Conservation (phyloP, 1,284 basidiomycete species). For the Tilletia caries region DNA sequence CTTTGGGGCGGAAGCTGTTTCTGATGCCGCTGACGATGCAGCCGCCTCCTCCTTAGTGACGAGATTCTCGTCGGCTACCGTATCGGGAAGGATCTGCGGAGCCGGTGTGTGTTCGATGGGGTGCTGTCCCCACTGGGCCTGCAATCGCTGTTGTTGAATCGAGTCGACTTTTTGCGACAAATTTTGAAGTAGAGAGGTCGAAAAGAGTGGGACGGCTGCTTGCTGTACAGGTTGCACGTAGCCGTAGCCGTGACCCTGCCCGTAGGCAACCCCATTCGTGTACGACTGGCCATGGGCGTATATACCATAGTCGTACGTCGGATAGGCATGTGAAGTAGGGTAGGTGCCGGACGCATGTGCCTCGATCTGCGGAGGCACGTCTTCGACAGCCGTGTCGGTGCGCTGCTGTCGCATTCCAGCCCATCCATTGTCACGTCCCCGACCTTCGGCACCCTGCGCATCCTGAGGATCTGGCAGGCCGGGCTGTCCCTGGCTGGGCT, state of each 20-base stretch:
- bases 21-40: not conserved
- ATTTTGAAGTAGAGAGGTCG: not conserved
- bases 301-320: not conserved
- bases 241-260: not conserved
- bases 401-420: not conserved
- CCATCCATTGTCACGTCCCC: conserved; percentile 1
- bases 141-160: conserved; percentile 1
- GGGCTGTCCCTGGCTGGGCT: not conserved
- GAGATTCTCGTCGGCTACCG: not conserved
- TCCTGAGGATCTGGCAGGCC: no score
- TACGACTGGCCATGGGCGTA: not conserved
- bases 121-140: not conserved
- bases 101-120: not conserved
- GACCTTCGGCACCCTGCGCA: no score
- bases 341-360: no score
- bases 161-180: conserved; percentile 4
- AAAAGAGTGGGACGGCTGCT: not conserved
- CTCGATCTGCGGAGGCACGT: no score
- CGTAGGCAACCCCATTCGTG: not conserved
- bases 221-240: not conserved
- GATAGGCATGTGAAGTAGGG: not conserved
- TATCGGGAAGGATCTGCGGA: not conserved
- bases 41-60: not conserved
- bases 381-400: not conserved
- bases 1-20: not conserved